Conservation (phyloP, 345 rosid species). For the Bruguiera parviflora region DNA sequence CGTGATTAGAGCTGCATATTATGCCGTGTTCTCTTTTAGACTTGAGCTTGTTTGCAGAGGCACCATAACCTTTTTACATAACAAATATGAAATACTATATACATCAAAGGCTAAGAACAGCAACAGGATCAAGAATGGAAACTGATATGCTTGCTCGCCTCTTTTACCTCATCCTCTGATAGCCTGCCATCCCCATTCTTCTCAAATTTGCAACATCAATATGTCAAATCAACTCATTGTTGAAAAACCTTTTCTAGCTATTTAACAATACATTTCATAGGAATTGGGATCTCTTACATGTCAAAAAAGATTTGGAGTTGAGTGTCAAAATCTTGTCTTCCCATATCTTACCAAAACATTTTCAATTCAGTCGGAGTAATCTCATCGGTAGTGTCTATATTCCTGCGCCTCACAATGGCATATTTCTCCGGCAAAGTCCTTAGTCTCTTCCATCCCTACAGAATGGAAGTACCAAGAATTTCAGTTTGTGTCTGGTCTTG, state of each 20-base stretch:
- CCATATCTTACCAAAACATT: constrained; percentile 88
- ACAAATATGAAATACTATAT: constrained; percentile 4
- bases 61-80: constrained; percentile 55
- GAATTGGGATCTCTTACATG: constrained; percentile 44
- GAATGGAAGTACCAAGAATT: neutral
- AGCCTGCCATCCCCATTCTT: constrained; percentile 88
- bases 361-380: constrained; percentile 58
- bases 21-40: constrained; percentile 57
- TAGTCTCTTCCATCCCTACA: constrained; percentile 81
- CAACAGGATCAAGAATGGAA: neutral
- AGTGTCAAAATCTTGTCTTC: constrained; percentile 64
- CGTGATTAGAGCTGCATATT: constrained; percentile 83
- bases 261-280: no score
- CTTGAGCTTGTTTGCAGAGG: constrained; percentile 79
- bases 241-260: neutral
- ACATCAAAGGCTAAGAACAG: neutral
- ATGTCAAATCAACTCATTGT: neutral
- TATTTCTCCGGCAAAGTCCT: constrained; percentile 74
- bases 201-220: constrained; percentile 62
- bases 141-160: constrained; percentile 33
- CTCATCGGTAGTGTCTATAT: constrained; percentile 46
- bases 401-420: constrained; percentile 72
- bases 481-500: neutral
- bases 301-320: constrained; percentile 90
- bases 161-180: constrained; percentile 81